A percentile compares a stretch with the other conserved stretches of the same genome.
phyloP scores from a whole-genome alignment of 768 basidiomycete species.

The Melanogaster broomeanus region DNA sequence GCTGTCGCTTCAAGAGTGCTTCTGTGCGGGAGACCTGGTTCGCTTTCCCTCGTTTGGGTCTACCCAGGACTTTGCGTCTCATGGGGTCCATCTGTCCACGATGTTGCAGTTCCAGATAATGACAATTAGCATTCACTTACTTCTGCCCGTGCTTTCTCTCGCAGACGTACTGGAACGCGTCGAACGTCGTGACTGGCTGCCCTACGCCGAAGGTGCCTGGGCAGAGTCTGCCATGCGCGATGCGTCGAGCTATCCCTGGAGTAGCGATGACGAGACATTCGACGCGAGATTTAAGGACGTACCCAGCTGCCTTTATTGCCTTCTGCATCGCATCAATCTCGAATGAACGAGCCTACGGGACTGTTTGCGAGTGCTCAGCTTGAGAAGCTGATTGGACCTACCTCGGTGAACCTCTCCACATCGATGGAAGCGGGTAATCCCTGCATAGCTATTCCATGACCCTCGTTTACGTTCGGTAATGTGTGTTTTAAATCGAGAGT shows the following conservation, averaged over 20 bases:
- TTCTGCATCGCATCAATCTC: conserved; percentile 91
- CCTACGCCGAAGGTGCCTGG: conserved; percentile 85
- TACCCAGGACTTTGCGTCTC: conserved; percentile 41
- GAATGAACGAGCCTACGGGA: conserved; percentile 73
- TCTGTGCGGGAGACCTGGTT: conserved; percentile 61
- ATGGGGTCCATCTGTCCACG: conserved; percentile 52
- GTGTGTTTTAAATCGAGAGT: neutral
- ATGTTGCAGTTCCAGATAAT: conserved; percentile 30
- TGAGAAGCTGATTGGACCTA: conserved; percentile 27
- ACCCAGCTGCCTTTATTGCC: conserved; percentile 83
- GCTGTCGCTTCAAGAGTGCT: conserved; percentile 68
- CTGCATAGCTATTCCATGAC: conserved; percentile 45
- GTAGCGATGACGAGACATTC: neutral
- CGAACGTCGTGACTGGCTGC: conserved; percentile 95
- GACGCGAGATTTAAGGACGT: neutral
- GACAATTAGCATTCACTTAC: conserved; percentile 40
- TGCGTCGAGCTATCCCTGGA: conserved; percentile 68
- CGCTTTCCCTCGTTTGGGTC: conserved; percentile 65
- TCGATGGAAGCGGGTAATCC: conserved; percentile 75
- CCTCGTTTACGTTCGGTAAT: neutral
- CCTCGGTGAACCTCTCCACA: conserved; percentile 88
- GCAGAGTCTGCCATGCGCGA: conserved; percentile 90
- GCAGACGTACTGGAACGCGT: conserved; percentile 81
- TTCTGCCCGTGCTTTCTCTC: conserved; percentile 82
- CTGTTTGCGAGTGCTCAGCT: conserved; percentile 1